Evolutionary conservation across 768 basidiomycete species (phyloP).

Genomic region (Russula emetica): DNA sequence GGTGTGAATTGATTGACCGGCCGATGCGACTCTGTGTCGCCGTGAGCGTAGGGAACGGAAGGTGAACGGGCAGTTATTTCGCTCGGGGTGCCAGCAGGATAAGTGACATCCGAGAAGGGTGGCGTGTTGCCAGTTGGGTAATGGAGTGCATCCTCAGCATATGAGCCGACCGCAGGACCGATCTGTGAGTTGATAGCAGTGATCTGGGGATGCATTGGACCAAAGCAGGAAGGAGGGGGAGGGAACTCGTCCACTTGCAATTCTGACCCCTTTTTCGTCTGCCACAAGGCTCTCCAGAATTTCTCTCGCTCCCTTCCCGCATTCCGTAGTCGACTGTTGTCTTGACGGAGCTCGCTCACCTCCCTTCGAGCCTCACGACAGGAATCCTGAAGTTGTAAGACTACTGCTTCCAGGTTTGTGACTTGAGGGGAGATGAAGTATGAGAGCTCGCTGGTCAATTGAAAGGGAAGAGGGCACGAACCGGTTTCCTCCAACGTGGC

Average conservation of each 20-base stretch:
- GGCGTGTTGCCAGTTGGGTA: conserved; percentile 49
- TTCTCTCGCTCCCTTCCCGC: conserved; percentile 70
- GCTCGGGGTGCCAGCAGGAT: conserved; percentile 39
- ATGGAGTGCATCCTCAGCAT: conserved; percentile 44
- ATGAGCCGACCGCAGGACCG: conserved; percentile 34
- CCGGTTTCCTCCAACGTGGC: conserved; percentile 80
- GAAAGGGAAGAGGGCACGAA: conserved; percentile 29
- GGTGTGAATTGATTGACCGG: conserved; percentile 52
- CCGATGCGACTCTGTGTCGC: conserved; percentile 42
- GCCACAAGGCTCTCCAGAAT: conserved; percentile 66
- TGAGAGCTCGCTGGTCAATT: conserved; percentile 21
- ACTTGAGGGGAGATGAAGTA: conserved; percentile 41
- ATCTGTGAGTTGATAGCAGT: conserved; percentile 31
- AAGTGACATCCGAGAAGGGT: conserved; percentile 43
- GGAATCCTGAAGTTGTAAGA: conserved; percentile 77
- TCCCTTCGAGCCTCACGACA: conserved; percentile 65
- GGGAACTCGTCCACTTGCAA: conserved; percentile 27
- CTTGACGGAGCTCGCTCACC: conserved; percentile 56
- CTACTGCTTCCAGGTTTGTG: conserved; percentile 79
- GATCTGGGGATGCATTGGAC: conserved; percentile 29
- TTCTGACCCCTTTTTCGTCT: conserved; percentile 47
- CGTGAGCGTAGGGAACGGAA: conserved; percentile 38
- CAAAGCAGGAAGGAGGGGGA: conserved; percentile 27
- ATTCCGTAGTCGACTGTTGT: conserved; percentile 59
- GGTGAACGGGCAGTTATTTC: conserved; percentile 48